Percentiles rank a stretch among this genome's conserved stretches.
These are phyloP conservation scores for Tetraselmis chui DNA, from an alignment of 139 green algal genomes.

Conservation along the genomic window DNA sequence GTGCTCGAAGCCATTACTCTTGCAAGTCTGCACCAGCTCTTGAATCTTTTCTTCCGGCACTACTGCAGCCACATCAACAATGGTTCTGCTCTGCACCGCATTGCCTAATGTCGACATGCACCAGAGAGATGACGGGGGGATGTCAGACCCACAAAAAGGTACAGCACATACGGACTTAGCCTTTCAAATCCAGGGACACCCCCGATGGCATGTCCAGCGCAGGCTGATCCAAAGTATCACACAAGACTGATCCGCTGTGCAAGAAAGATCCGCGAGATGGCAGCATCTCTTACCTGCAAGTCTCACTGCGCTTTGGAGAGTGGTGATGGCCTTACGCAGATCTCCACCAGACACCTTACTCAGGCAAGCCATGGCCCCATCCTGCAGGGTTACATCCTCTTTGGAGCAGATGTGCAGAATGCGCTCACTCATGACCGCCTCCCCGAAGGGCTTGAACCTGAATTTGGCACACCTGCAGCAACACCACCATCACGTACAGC, in stretches of 20 bases:
- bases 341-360: slow-evolving; percentile 64
- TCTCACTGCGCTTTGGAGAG: slow-evolving; percentile 70
- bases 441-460: slow-evolving; percentile 47
- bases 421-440: slow-evolving; percentile 49
- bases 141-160: too few species aligned
- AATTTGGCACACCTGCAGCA: slow-evolving; percentile 1
- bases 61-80: slow-evolving; percentile 35
- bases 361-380: slow-evolving; percentile 51
- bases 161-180: too few species aligned
- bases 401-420: slow-evolving; percentile 63
- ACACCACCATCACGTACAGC: not conserved
- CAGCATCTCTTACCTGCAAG: slow-evolving; percentile 26
- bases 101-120: too few species aligned
- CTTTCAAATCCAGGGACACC: too few species aligned
- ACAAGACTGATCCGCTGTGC: slow-evolving; percentile 15
- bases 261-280: not conserved
- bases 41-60: slow-evolving; percentile 33
- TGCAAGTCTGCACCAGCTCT: slow-evolving; percentile 30
- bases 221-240: too few species aligned
- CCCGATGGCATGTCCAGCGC: too few species aligned
- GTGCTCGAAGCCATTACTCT: slow-evolving; percentile 17
- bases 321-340: slow-evolving; percentile 86
- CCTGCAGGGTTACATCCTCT: slow-evolving; percentile 64
- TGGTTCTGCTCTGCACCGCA: not conserved
- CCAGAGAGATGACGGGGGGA: too few species aligned